phyloP scores from a whole-genome alignment of 2,329 filamentous ascomycete genomes.

The Emmonsia crescens region DNA sequence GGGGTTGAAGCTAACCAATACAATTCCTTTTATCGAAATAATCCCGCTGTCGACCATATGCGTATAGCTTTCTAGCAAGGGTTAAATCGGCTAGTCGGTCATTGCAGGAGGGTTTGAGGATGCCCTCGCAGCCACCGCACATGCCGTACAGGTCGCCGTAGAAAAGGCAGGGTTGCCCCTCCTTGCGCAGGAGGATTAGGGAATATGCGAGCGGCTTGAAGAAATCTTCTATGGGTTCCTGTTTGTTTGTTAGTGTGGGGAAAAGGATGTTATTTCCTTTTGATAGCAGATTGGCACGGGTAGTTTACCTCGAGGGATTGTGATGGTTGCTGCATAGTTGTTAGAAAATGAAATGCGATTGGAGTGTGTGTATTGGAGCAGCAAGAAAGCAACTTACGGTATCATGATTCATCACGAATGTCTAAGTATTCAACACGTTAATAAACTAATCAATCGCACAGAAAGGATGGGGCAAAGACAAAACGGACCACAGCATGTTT shows the following conservation, averaged over 20 bases:
- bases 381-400: slow-evolving; percentile 33
- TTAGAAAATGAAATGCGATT: neutral
- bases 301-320: slow-evolving; percentile 46
- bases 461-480: no score
- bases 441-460: no score
- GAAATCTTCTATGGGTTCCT: slow-evolving; percentile 51
- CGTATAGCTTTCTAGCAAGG: slow-evolving; percentile 53
- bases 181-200: slow-evolving; percentile 55
- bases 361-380: neutral
- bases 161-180: slow-evolving; percentile 58
- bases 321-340: slow-evolving; percentile 42
- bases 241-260: neutral
- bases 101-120: slow-evolving; percentile 29
- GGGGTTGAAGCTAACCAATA: slow-evolving; percentile 36
- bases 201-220: slow-evolving; percentile 64
- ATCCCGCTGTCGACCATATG: slow-evolving; percentile 54
- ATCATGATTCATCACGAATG: slow-evolving; percentile 63
- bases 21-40: slow-evolving; percentile 52
- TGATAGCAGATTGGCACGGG: neutral
- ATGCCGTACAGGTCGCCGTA: slow-evolving; percentile 61
- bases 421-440: slow-evolving; percentile 27
- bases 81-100: slow-evolving; percentile 48
- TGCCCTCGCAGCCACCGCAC: slow-evolving; percentile 25
- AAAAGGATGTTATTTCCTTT: neutral
- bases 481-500: slow-evolving; percentile 46